phyloP scores from a whole-genome alignment of 495 filamentous ascomycete genomes.

The Neurospora sp. region DNA sequence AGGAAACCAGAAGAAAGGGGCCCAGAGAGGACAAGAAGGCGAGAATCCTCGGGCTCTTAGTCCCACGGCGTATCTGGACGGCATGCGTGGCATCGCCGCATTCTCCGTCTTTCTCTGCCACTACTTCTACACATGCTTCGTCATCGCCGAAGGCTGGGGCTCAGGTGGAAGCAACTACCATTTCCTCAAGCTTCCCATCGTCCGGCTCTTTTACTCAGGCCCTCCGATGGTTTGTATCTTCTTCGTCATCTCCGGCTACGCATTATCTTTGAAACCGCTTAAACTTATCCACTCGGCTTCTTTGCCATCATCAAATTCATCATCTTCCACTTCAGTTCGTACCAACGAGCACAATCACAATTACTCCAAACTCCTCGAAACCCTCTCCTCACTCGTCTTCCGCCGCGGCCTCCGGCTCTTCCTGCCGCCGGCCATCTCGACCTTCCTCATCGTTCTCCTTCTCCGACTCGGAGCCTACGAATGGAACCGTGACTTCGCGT shows the following conservation, averaged over 20 bases:
- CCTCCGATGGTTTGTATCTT: constrained; percentile 67
- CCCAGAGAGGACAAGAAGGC: constrained; percentile 4
- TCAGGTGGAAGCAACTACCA: constrained; percentile 21
- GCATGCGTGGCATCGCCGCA: constrained; percentile 48
- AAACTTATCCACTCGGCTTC: constrained; percentile 35
- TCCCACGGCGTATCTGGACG: constrained; percentile 47
- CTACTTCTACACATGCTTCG: constrained; percentile 34
- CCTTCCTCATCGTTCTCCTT: constrained; percentile 46
- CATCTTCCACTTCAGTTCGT: constrained; percentile 13
- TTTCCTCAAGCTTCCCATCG: constrained; percentile 52
- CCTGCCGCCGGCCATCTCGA: constrained; percentile 51
- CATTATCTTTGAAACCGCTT: constrained; percentile 54
- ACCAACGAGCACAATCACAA: constrained; percentile 13
- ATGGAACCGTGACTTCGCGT: constrained; percentile 30
- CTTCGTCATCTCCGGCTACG: constrained; percentile 68
- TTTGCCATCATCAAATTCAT: not conserved
- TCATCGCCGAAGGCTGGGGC: constrained; percentile 34
- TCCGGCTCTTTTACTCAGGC: constrained; percentile 56
- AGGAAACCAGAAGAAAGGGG: not conserved
- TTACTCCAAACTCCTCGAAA: constrained; percentile 14
- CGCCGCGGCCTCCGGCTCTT: constrained; percentile 57
- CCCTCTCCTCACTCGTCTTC: constrained; percentile 54
- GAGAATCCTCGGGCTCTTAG: constrained; percentile 12
- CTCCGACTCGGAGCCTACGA: constrained; percentile 43
- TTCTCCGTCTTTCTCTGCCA: constrained; percentile 49